These are phyloP conservation scores for Diaporthe sp. DNA, from an alignment of 2,329 filamentous ascomycete genomes.

Conservation along the genomic window DNA sequence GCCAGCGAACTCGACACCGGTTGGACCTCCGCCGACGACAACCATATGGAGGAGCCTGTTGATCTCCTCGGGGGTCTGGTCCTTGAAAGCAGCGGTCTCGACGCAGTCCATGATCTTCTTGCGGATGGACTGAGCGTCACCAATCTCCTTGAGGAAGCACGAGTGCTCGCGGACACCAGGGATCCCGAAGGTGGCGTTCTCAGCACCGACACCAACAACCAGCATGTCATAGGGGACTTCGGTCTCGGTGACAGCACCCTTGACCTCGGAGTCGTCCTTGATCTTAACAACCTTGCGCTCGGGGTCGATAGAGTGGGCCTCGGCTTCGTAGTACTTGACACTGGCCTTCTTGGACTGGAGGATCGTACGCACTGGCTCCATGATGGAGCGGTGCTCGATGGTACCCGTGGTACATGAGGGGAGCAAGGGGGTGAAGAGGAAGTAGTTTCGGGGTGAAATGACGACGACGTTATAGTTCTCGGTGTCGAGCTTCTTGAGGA, in stretches of 20 bases:
- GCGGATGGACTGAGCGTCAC: slow-evolving; percentile 94
- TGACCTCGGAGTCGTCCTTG: slow-evolving; percentile 92
- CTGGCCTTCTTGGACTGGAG: slow-evolving; percentile 92
- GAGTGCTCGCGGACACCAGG: slow-evolving; percentile 94
- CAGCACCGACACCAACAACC: slow-evolving; percentile 95
- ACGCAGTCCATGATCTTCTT: slow-evolving; percentile 99
- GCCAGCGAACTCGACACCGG: slow-evolving; percentile 97
- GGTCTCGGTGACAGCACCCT: slow-evolving; percentile 83
- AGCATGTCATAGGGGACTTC: slow-evolving; percentile 99
- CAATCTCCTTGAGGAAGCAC: slow-evolving; percentile 98
- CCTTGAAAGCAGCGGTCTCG: slow-evolving; percentile 98
- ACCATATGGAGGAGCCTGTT: slow-evolving; percentile 98
- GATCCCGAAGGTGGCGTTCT: slow-evolving; percentile 99
- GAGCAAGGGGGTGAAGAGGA: slow-evolving; percentile 97
- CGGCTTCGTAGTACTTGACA: slow-evolving; percentile 98
- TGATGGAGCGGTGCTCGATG: slow-evolving; percentile 99
- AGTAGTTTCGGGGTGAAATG: slow-evolving; percentile 98
- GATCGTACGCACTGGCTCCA: slow-evolving; percentile 98
- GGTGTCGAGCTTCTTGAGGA: slow-evolving; percentile 98
- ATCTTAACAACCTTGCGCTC: slow-evolving; percentile 90
- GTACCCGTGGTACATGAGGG: slow-evolving; percentile 97
- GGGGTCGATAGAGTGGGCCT: slow-evolving; percentile 94
- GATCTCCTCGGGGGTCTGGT: slow-evolving; percentile 87
- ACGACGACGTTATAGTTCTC: slow-evolving; percentile 99
- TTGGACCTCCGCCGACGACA: slow-evolving; percentile 91